These are phyloP conservation scores for Puccinia triticina DNA, from an alignment of 1,284 basidiomycete genomes.

Conservation along the genomic window DNA sequence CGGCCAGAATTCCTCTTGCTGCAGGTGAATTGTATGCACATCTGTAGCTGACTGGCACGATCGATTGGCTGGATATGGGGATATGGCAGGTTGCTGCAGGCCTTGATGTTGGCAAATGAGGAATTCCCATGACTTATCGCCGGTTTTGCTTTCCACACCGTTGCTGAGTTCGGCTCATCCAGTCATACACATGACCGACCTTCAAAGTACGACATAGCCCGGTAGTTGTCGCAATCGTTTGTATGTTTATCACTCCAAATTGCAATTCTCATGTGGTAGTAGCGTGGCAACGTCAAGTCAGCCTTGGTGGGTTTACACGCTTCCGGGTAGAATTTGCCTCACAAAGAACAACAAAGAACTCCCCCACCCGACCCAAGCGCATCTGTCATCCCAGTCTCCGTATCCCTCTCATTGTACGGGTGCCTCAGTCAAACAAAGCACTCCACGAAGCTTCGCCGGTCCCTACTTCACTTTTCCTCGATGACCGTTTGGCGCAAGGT, in stretches of 20 bases:
- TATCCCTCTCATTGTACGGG: not conserved
- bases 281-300: not conserved
- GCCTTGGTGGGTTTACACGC: not conserved
- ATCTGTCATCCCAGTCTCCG: not conserved
- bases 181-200: constrained; percentile 2
- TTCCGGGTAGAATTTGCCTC: not conserved
- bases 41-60: not conserved
- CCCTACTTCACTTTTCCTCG: not conserved
- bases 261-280: constrained; percentile 17
- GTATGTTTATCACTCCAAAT: not conserved
- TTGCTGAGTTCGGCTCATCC: not conserved
- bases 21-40: not conserved
- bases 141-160: not conserved
- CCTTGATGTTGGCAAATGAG: not conserved
- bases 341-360: not conserved
- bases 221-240: not conserved
- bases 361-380: not conserved
- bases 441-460: not conserved
- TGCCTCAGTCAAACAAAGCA: not conserved
- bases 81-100: not conserved
- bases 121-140: not conserved
- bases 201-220: not conserved
- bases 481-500: not conserved
- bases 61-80: not conserved
- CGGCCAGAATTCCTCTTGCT: not conserved